A percentile compares a stretch with the other conserved stretches of the same genome.
Evolutionary conservation across 768 basidiomycete species (phyloP).

Genomic region (Podaxis sp.): DNA sequence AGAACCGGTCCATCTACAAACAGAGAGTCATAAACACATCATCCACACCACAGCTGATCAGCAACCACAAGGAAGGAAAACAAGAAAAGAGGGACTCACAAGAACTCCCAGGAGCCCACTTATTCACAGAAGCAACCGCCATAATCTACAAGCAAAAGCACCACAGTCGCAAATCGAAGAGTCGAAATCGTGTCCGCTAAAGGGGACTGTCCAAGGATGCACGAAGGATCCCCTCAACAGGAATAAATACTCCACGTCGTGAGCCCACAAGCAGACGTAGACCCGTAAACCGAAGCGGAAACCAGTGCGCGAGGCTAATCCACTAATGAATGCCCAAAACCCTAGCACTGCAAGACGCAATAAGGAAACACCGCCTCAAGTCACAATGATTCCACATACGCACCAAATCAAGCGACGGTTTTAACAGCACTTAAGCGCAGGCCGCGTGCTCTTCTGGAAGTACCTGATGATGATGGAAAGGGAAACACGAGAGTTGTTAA

Average conservation of each 20-base stretch:
- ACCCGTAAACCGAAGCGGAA: too few relatives aligned
- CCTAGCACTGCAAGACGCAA: background rate
- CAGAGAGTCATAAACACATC: slow-evolving; percentile 6
- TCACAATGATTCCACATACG: background rate
- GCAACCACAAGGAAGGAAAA: background rate
- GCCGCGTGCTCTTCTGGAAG: background rate
- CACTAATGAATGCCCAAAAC: background rate
- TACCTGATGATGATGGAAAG: background rate
- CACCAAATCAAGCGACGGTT: background rate
- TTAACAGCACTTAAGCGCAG: background rate
- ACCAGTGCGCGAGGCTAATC: too few relatives aligned
- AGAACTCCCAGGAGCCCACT: slow-evolving; percentile 42
- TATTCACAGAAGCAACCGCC: slow-evolving; percentile 26
- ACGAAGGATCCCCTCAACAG: too few relatives aligned
- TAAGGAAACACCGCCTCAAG: background rate
- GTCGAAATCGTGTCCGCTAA: background rate
- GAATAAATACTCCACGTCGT: too few relatives aligned
- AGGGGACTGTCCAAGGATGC: too few relatives aligned
- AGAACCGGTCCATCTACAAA: slow-evolving; percentile 73
- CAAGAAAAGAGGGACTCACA: slow-evolving; percentile 29
- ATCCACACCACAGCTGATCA: background rate
- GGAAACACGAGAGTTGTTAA: background rate
- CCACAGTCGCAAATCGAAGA: background rate
- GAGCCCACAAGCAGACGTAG: too few relatives aligned
- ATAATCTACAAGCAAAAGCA: slow-evolving; percentile 18